phyloP scores from a whole-genome alignment of 345 rosid genomes.

The Gynandropsis gynandra region DNA sequence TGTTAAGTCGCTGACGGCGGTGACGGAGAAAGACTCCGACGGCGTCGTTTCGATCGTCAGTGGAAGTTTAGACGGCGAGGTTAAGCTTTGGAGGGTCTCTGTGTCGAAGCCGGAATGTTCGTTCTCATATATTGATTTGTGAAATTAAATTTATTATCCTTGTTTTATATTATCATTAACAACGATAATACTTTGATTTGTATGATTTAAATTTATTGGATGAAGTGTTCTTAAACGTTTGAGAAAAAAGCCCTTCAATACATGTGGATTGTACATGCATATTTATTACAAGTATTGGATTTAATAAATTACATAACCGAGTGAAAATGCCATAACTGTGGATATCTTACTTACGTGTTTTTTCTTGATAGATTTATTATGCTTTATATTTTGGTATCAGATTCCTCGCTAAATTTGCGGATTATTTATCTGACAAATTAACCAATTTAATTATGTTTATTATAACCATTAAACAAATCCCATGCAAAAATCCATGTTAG shows the following conservation, averaged over 20 bases:
- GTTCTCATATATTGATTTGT: conserved; percentile 11
- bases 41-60: conserved; percentile 49
- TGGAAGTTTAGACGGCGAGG: conserved; percentile 79
- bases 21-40: conserved; percentile 27
- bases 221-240: too few species aligned
- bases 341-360: conserved; percentile 19
- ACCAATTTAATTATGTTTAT: conserved; percentile 6
- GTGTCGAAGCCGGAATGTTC: conserved; percentile 32
- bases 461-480: conserved; percentile 8
- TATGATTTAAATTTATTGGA: too few species aligned
- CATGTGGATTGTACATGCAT: too few species aligned
- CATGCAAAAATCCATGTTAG: conserved; percentile 23
- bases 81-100: conserved; percentile 54
- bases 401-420: conserved; percentile 13
- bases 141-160: not conserved
- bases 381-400: conserved; percentile 8
- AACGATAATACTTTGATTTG: too few species aligned
- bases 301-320: too few species aligned
- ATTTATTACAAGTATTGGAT: too few species aligned
- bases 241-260: too few species aligned
- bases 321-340: conserved; percentile 4
- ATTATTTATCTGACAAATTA: conserved; percentile 17
- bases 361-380: conserved; percentile 7
- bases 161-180: too few species aligned
- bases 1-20: conserved; percentile 70